phyloP scores from a whole-genome alignment of 1,284 basidiomycete species.

The Irpex rosettiformis region DNA sequence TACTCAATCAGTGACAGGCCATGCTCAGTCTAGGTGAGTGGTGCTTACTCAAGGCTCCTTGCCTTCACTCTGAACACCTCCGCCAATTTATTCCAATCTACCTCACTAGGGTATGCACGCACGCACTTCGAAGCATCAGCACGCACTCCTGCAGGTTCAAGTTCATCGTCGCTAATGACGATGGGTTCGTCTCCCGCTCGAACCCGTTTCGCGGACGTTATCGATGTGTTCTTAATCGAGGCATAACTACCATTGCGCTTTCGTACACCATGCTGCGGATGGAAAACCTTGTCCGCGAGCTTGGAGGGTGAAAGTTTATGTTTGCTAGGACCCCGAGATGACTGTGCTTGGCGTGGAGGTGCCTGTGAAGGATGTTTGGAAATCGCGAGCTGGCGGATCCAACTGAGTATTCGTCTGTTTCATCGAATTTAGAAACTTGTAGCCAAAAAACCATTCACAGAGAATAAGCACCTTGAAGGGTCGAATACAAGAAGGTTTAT shows the following conservation, averaged over 20 bases:
- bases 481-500: constrained; percentile 74
- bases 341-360: background rate
- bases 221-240: constrained; percentile 1
- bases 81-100: constrained; percentile 35
- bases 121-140: background rate
- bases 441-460: background rate
- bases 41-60: constrained; percentile 45
- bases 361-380: constrained; percentile 14
- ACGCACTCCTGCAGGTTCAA: too few species aligned
- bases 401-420: background rate
- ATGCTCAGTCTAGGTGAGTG: background rate
- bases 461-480: constrained; percentile 58
- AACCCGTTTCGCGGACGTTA: constrained; percentile 24
- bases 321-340: background rate
- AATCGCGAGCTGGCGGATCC: constrained; percentile 35
- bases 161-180: constrained; percentile 36
- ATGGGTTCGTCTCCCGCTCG: constrained; percentile 28
- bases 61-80: constrained; percentile 47
- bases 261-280: constrained; percentile 18
- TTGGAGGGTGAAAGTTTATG: constrained; percentile 13
- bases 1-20: constrained; percentile 18
- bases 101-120: constrained; percentile 13
- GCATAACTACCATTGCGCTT: constrained; percentile 23
- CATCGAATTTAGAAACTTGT: background rate
- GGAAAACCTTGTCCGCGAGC: constrained; percentile 19